Base-by-base conservation (phyloP, 208 protist genomes). In the Crithidia brevicula region DNA sequence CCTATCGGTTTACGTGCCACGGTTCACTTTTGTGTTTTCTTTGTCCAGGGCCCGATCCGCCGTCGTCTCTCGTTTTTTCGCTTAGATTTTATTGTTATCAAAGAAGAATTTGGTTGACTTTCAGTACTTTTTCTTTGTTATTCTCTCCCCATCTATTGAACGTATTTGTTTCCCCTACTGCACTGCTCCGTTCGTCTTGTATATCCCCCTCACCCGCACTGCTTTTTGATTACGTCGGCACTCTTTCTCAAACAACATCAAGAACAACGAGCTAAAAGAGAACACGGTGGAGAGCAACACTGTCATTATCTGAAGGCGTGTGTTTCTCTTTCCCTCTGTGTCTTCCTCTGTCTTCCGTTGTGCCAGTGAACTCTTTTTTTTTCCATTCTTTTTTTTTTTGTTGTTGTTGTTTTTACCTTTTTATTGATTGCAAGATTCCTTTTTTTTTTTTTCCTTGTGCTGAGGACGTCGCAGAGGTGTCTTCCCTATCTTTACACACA, bases 181-280 rank as follows among this genome's bases (percentile, higher is more conserved):
- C 28, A 42, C 38, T 52, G 51, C 51, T 52, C 33, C 42, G 27
- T 27, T 65, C 46, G 38, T 31, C 36, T 36, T 40, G 18, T 64
- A 45, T 50, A 28, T 72, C 66, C 5, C n/a, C 10, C 25, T 51
- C 36, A 40, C 46, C 60, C 52, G 27, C 65, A 40, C 58, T 34
- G 18, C 23, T 45, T n/a, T 62, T 45, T 63, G 36, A 13, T 27
- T 49, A 7, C 57, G 22, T 62, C 65, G 36, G 11, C 15, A n/a
- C 15, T n/a, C 31, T 20, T 22, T 27, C 38, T 8, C 45, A n/a
- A n/a, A n/a, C n/a, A n/a, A n/a, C n/a, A n/a, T n/a, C n/a, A n/a
- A n/a, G n/a, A n/a, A n/a, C n/a, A n/a, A n/a, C n/a, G n/a, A n/a
- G n/a, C n/a, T n/a, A n/a, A n/a, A n/a, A n/a, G n/a, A n/a, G n/a